Base-by-base conservation (phyloP, 805 yeast species). In the Kluyveromyces wickerhamii region DNA sequence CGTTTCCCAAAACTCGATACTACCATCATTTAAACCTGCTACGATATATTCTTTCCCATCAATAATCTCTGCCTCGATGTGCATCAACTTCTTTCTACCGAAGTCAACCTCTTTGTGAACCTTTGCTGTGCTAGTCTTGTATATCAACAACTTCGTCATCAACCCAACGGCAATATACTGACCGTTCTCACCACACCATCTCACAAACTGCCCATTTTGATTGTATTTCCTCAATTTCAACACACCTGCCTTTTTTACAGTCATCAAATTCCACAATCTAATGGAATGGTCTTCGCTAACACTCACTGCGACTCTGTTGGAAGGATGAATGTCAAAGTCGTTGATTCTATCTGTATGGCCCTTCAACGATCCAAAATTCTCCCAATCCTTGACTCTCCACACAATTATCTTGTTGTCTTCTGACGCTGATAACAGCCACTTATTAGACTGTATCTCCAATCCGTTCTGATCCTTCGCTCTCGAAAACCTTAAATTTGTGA, bases 381-480 rank as follows among this genome's bases (percentile, higher is more conserved):
- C 97, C 98, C 98, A 92, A 61, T 92, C 98, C 57, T 84, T 86
- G 3, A 92, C 82, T 58, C 97, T 70, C 98, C 98, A 92, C 27
- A 92, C 72, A 34, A 86, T 74, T 30, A 92, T 77, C 40, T 77
- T 79, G 16, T 96, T 94, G 55, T 92, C 97, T 28, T 83, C 95
- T 2, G 88, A 82, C 1, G 92, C 95, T 9, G 94, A 80, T 17
- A 92, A 62, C 22, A 92, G 67, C 98, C 98, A 92, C 52, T 79
- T 86, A 27, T 48, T 50, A 6, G 48, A 47, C 3, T 54, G 44
- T 32, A 42, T 57, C 13, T 29, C 32, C 11, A 28, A 43, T 7
- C 44, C 45, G 5, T 37, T 41, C 7, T 41, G 35, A 13, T 41
- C 42, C 14, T 18, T 21, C 5, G 43, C 40, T 29, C 63, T 60